Percentiles rank a stretch among this genome's conserved stretches.
These are phyloP conservation scores for Neonectria ditissima DNA, from an alignment of 2,329 filamentous ascomycete species.

Conservation along the genomic window DNA sequence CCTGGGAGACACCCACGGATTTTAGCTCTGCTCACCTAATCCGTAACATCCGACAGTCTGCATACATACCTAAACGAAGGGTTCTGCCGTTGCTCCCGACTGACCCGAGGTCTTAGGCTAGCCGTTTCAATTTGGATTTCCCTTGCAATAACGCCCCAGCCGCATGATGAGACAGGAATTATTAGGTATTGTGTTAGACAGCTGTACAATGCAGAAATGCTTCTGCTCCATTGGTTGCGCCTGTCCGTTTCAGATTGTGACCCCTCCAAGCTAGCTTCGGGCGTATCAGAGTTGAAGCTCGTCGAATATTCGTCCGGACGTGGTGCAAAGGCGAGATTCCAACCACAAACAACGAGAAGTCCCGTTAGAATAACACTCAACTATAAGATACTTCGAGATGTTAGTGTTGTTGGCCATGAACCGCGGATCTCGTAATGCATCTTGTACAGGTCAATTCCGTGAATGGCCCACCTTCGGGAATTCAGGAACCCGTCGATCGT, in stretches of 20 bases:
- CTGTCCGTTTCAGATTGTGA: neutral
- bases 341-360: neutral
- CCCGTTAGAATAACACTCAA: neutral
- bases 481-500: constrained; percentile 13
- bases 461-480: constrained; percentile 20
- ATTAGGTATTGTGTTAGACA: neutral
- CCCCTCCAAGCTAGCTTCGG: neutral
- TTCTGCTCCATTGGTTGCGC: neutral
- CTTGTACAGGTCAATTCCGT: neutral
- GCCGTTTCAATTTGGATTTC: neutral
- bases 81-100: neutral
- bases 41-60: neutral
- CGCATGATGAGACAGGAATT: neutral
- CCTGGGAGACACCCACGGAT: neutral
- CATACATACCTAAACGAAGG: neutral
- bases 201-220: neutral
- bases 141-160: neutral
- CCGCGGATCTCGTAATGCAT: neutral
- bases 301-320: neutral
- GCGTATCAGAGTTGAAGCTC: neutral
- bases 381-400: neutral
- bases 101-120: neutral
- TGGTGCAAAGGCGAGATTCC: neutral
- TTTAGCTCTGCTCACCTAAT: neutral
- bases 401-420: neutral